Conservation (phyloP, 2,329 filamentous ascomycete species). For the Onygenales sp. region DNA sequence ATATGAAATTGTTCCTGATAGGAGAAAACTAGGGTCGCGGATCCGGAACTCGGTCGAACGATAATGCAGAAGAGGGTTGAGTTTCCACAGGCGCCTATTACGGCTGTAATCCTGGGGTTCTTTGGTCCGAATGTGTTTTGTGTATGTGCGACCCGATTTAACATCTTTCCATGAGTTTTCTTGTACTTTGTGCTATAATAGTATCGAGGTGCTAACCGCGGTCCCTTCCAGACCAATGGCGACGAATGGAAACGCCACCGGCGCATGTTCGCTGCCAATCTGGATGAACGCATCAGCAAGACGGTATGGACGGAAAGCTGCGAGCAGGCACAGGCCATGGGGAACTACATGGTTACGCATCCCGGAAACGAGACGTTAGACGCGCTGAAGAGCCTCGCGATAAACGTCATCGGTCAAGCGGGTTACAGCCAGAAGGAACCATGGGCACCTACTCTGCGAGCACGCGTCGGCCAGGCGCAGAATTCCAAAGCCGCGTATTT, state of each 20-base stretch:
- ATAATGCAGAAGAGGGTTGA: conserved; percentile 27
- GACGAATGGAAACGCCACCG: conserved; percentile 26
- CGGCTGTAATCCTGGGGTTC: conserved; percentile 21
- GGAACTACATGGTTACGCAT: conserved; percentile 17
- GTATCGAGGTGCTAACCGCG: neutral
- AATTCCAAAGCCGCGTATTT: conserved; percentile 20
- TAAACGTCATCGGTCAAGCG: conserved; percentile 29
- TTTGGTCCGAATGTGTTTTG: conserved; percentile 27
- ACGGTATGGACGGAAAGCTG: conserved; percentile 26
- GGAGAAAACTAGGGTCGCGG: conserved; percentile 14
- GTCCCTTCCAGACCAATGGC: conserved; percentile 16
- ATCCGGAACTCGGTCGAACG: conserved; percentile 20
- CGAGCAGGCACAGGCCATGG: conserved; percentile 23
- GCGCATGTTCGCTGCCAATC: conserved; percentile 25
- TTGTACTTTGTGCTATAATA: neutral
- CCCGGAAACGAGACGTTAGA: conserved; percentile 18
- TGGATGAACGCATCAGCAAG: conserved; percentile 28
- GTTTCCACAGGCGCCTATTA: conserved; percentile 21
- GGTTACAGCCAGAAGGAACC: conserved; percentile 24
- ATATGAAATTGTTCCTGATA: neutral
- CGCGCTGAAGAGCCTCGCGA: conserved; percentile 24
- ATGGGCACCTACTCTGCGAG: conserved; percentile 19
- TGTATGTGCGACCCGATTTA: conserved; percentile 10
- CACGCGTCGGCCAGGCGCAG: conserved; percentile 8
- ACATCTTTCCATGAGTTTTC: neutral